Base-by-base conservation (phyloP, 176 grass and related monocot genomes). In the Eragrostis nindensis region DNA sequence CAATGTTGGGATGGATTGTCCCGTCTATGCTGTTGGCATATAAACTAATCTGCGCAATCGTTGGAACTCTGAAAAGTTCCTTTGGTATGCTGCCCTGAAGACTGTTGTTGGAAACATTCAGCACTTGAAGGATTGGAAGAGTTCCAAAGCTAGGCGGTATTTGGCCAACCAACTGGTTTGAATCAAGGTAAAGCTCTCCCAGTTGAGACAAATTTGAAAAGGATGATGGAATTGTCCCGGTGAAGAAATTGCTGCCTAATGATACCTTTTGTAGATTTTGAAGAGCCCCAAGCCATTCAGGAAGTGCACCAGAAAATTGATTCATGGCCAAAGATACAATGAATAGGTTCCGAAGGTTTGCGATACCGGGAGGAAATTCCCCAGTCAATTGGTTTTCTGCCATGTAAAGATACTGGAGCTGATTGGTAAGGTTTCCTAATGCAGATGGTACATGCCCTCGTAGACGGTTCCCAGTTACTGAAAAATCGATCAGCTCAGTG, bases 131-230 rank as follows among this genome's bases (percentile, higher is more conserved):
- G 9, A 27, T 27, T 11, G 12, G 30, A 13, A 85, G 74, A 10
- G 61, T 70, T 52, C 64, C 82, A 25, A 84, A 61, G 64, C 52
- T 70, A 61, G 73, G 10, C 1, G 13, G 64, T 77, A 84, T 61
- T 0, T 70, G 9, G 5, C 82, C 53, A n/a, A 16, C 24, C 9
- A 83, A 75, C 13, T 16, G 41, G 42, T 77, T 84, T 0, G 42
- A 77, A 0, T 49, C 61, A 27, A 84, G 61, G 70, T 61, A 46
- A 7, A 84, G 73, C 8, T 18, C 11, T 19, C 14, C n/a, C 21
- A 84, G 38, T 11, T 50, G 64, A 25, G 82, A 84, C 30, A 77
- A 4, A 50, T 84, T 84, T 32, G 64, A 84, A 84, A 77, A 8
- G 6, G 82, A 76, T 10, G 62, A 47, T 68, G 82, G 82, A 68